Evolutionary conservation across 1,139 yeast species (phyloP), one percentile per base, ranked within the genome.

Genomic region (Suzukiozyma palmioleophila): DNA sequence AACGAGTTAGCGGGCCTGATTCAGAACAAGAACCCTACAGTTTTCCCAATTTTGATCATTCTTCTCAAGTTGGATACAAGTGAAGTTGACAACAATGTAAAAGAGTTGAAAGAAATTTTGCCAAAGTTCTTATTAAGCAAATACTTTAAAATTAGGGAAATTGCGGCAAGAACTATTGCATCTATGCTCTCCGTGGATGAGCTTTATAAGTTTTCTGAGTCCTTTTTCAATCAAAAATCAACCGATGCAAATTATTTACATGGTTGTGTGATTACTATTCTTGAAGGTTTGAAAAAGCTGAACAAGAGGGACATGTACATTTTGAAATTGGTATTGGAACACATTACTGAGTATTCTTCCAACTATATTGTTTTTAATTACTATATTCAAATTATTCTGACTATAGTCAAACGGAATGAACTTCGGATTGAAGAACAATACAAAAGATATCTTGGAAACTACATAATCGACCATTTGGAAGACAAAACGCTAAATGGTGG

Each of bases 81-180:
- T 0, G 79, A 77, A 0, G 74, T 72, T 43, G 68, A 64, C 35
- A 34, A 36, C 3, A 80, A 76, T 0, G 55, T 84, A 37, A 62
- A 62, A 12, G 75, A 66, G 8, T 82, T 84, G 49, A 58, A 64
- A 36, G 68, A 69, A 0, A 56, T 74, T 16, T 61, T 86, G 12
- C 45, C 66, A 13, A 46, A 54, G 2, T 77, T 83, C 44, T 57
- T 85, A 32, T 61, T 63, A 1, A 71, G 79, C 46, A 64, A 61
- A 35, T 66, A 73, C 40, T 90, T 96, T 96, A 88, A 87, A 51
- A 73, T 90, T 2, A 73, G 98, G 44, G 96, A 89, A 55, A 76
- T 86, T 75, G 83, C 95, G 0, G 88, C 96, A 0, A 69, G 83
- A 53, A 77, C 89, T 3, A 53, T 87, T 1, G 76, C 83, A 0